These are phyloP conservation scores for Lathyrus oleraceus DNA, from an alignment of 306 rosid genomes.

Conservation along the genomic window DNA sequence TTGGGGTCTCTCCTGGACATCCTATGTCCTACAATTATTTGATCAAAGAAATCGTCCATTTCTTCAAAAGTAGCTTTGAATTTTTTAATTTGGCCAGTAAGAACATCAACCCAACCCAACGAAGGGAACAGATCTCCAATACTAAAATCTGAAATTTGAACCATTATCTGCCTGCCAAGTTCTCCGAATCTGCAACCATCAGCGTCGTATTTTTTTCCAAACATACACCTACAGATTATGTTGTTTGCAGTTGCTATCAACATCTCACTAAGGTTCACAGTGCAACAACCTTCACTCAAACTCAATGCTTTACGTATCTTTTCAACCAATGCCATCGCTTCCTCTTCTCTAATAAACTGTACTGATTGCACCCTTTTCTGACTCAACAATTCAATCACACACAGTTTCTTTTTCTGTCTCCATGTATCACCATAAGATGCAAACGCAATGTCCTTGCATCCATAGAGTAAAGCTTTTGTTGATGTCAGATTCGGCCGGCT, in stretches of 20 bases:
- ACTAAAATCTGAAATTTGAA: slow-evolving; percentile 1
- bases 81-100: slow-evolving; percentile 24
- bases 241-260: slow-evolving; percentile 16
- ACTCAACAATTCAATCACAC: slow-evolving; percentile 39
- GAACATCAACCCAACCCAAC: slow-evolving; percentile 37
- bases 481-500: slow-evolving; percentile 25
- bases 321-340: slow-evolving; percentile 21
- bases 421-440: slow-evolving; percentile 33
- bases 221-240: slow-evolving; percentile 29
- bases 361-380: slow-evolving; percentile 33
- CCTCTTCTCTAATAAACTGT: slow-evolving; percentile 35
- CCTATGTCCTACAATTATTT: slow-evolving; percentile 33
- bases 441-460: slow-evolving; percentile 30
- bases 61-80: slow-evolving; percentile 24
- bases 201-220: slow-evolving; percentile 34
- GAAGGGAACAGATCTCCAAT: slow-evolving; percentile 38
- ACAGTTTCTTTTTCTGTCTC: slow-evolving; percentile 42
- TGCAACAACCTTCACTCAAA: background rate
- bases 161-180: slow-evolving; percentile 15
- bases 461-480: slow-evolving; percentile 22
- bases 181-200: slow-evolving; percentile 17
- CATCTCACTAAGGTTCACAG: slow-evolving; percentile 41
- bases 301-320: slow-evolving; percentile 10
- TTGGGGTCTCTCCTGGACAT: background rate
- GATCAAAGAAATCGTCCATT: slow-evolving; percentile 33